Percentiles rank a stretch among this genome's conserved stretches.
These are phyloP conservation scores for Hypocrella siamensis DNA, from an alignment of 2,329 filamentous ascomycete species.

Conservation along the genomic window DNA sequence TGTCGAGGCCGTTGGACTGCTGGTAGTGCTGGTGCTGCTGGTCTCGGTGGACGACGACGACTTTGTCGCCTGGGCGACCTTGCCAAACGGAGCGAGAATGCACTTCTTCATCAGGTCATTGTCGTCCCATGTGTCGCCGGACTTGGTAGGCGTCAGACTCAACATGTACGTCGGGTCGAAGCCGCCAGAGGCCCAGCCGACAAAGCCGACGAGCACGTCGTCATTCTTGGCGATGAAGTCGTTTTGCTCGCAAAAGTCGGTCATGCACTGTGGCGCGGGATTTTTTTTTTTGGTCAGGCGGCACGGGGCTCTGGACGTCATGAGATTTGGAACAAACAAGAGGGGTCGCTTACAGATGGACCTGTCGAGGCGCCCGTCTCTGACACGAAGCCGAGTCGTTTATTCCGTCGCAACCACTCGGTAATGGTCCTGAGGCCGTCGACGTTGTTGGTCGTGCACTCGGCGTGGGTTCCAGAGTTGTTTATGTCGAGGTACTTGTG, in stretches of 20 bases:
- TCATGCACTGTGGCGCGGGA: constrained; percentile 18
- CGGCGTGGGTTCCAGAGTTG: constrained; percentile 33
- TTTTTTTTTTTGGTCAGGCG: no score
- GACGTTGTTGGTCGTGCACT: constrained; percentile 38
- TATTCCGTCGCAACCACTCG: constrained; percentile 27
- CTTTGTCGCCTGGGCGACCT: no score
- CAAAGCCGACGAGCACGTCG: constrained; percentile 30
- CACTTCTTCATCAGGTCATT: constrained; percentile 27
- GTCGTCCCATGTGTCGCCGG: constrained; percentile 14
- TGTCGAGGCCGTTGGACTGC: no score
- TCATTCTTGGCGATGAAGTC: constrained; percentile 27
- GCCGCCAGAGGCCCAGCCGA: constrained; percentile 29
- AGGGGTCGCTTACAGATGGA: constrained; percentile 15
- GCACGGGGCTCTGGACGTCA: no score
- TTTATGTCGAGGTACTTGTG: constrained; percentile 46
- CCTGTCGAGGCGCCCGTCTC: constrained; percentile 35
- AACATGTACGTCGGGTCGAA: constrained; percentile 25
- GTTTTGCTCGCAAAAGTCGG: constrained; percentile 29
- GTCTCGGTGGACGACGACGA: no score
- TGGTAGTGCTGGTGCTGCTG: no score
- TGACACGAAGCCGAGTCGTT: constrained; percentile 31
- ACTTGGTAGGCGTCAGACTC: constrained; percentile 21
- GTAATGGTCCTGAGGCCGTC: constrained; percentile 30
- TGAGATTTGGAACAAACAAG: constrained; percentile 3
- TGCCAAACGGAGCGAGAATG: constrained; percentile 19